Conservation (phyloP, 495 filamentous ascomycete species). For the Platismatia glauca region DNA sequence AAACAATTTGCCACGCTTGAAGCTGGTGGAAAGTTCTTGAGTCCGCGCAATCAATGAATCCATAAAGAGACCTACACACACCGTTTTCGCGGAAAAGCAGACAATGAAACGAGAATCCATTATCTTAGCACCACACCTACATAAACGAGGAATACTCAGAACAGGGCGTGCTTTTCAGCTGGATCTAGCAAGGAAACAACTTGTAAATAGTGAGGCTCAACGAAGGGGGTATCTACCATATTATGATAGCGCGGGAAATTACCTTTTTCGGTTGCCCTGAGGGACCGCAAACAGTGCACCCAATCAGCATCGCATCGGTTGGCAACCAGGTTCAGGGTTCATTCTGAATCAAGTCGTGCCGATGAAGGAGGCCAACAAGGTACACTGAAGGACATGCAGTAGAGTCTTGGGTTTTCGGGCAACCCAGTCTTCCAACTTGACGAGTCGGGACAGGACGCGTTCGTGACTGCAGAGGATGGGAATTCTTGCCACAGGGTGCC, state of each 20-base stretch:
- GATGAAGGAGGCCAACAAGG: not conserved
- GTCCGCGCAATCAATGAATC: not conserved
- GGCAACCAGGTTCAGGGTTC: not conserved
- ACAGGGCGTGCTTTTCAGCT: conserved; percentile 1
- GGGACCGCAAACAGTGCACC: not conserved
- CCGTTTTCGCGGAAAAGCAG: not conserved
- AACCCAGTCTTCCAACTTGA: not conserved
- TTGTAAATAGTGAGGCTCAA: conserved; percentile 3
- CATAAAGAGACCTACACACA: not conserved
- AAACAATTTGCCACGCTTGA: not conserved
- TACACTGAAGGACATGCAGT: not conserved
- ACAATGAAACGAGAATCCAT: not conserved
- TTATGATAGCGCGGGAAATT: not conserved
- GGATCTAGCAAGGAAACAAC: not conserved
- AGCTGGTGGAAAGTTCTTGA: not conserved
- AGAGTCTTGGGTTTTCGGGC: not conserved
- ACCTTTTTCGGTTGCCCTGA: not conserved
- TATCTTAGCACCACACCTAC: not conserved
- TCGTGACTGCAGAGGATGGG: not conserved
- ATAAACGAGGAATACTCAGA: not conserved
- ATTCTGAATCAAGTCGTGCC: not conserved
- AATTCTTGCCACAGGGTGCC: not conserved
- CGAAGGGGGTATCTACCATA: not conserved
- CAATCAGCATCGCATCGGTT: not conserved
- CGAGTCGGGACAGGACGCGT: not conserved